Conservation (phyloP, 139 green algal species). For the Chlamydomonas urium region DNA sequence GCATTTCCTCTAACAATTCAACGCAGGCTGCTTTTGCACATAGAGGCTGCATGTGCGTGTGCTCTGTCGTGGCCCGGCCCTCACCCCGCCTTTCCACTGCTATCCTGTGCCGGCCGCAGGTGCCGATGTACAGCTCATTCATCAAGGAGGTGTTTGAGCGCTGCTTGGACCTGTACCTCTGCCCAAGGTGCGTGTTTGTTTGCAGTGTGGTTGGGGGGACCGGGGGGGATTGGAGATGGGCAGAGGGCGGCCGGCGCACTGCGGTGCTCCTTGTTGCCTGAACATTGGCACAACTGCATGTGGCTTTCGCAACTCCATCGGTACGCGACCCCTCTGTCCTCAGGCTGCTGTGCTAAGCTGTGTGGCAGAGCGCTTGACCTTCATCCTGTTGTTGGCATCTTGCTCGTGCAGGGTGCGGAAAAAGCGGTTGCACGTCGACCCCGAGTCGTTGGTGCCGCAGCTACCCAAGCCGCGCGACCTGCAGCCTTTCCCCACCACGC, state of each 20-base stretch:
- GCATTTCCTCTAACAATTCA: too few relatives aligned
- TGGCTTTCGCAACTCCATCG: neutral
- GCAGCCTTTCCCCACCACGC: constrained; percentile 84
- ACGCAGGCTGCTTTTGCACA: too few relatives aligned
- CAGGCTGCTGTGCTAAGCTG: neutral
- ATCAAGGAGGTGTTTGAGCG: constrained; percentile 96
- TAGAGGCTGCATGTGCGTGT: neutral
- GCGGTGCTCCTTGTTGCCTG: neutral
- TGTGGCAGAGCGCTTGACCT: too few relatives aligned
- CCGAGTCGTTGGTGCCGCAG: constrained; percentile 82
- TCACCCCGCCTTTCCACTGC: neutral
- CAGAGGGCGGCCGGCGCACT: too few relatives aligned
- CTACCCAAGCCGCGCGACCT: constrained; percentile 91
- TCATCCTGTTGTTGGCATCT: too few relatives aligned
- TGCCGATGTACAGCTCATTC: constrained; percentile 81
- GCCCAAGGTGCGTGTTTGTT: too few relatives aligned
- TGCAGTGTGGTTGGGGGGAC: too few relatives aligned
- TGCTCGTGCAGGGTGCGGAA: constrained; percentile 52
- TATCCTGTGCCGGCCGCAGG: too few relatives aligned
- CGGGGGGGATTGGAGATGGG: too few relatives aligned
- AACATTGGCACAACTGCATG: neutral
- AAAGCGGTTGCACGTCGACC: constrained; percentile 74
- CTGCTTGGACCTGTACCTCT: constrained; percentile 98
- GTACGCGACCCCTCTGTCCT: too few relatives aligned
- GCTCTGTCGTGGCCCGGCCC: neutral